Evolutionary conservation across 2,329 filamentous ascomycete genomes (phyloP), one percentile per base, ranked within the genome.

Genomic region (Metarhizium humberi): DNA sequence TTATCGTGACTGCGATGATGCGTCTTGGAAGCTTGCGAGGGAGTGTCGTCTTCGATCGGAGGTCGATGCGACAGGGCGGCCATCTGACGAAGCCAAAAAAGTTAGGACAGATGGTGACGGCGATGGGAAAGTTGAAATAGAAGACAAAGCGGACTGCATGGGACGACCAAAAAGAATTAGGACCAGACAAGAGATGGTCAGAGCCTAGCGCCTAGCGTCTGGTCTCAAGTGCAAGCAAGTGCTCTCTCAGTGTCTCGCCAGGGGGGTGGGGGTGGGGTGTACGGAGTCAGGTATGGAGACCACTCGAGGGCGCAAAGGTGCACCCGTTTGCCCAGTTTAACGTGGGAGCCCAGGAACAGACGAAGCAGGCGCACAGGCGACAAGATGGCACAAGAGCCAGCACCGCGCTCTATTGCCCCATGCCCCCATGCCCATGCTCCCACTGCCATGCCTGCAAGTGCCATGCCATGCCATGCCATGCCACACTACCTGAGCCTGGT

Each of bases 61-160:
- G 63, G 62, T 62, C 63, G 64, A 61, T 69, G 66, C 64, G 68
- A 70, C 64, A 71, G 63, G 65, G 72, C 70, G 68, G 73, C 73
- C 75, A 77, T 77, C 74, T 76, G 75, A 71, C 68, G 66, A 61
- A 63, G 62, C 63, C 61, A 63, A 54, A 57, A 34, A 63, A 53
- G 57, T 61, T 59, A 64, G 60, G 57, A 45, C 20, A 67, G 67
- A 64, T 61, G 60, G 64, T 65, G 62, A 64, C 62, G 64, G 61
- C 64, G 65, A 56, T 56, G 65, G 63, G 60, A 66, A 67, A 64
- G 64, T 67, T 67, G 63, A 68, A 68, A 67, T 67, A 69, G 65
- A 56, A 63, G 56, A 61, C 53, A 53, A 58, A 51, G 54, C 49
- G 53, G 50, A 53, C 55, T 58, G 53, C 57, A 56, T 58, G 58